Base-by-base conservation (phyloP, 1,284 basidiomycete genomes). In the Cryptococcus amylolentus region DNA sequence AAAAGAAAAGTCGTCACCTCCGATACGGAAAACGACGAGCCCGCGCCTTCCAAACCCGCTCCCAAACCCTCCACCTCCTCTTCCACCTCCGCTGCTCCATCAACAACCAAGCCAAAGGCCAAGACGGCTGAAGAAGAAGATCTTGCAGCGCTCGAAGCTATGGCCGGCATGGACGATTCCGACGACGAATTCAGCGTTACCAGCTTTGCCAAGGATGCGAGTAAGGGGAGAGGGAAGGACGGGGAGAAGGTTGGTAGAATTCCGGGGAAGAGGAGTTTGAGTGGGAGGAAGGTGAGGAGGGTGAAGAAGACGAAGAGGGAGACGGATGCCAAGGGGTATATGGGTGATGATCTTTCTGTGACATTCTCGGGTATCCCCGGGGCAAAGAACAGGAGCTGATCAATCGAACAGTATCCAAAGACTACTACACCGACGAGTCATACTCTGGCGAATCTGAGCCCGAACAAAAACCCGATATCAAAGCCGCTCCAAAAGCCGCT, bases 91-190 rank as follows among this genome's bases (percentile, higher is more conserved):
- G 45, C 56, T 5, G 26, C 51, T 3, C 23, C 23, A 23, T 3
- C 23, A 23, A 42, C 58, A 16, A 41, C 60, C 5, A 62, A 68
- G 39, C 70, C 66, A 3, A 72, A 68, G 5, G 68, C 68, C 9
- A 70, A 68, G 3, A 67, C 67, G 67, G 62, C 67, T 0, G 56
- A 69, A 10, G 66, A 60, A 8, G 69, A 69, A 20, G 74, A 76
- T 49, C 56, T 61, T 45, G 69, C 68, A n/a, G 74, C 72, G 1
- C 70, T 76, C 68, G 71, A 70, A 54, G 74, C 72, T 10, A 75
- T 76, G 68, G 70, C 73, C 69, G 62, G 57, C 5, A 75, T 73
- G 72, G 70, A 69, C 48, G 56, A 70, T 54, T 60, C 58, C 12
- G 54, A 58, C 37, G 66, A 57, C 26, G 48, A 53, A 16, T 28